Percentiles rank a stretch among this genome's conserved stretches.
phyloP scores from a whole-genome alignment of 23 red algal species.

The Cyanidioschyzon merolae region DNA sequence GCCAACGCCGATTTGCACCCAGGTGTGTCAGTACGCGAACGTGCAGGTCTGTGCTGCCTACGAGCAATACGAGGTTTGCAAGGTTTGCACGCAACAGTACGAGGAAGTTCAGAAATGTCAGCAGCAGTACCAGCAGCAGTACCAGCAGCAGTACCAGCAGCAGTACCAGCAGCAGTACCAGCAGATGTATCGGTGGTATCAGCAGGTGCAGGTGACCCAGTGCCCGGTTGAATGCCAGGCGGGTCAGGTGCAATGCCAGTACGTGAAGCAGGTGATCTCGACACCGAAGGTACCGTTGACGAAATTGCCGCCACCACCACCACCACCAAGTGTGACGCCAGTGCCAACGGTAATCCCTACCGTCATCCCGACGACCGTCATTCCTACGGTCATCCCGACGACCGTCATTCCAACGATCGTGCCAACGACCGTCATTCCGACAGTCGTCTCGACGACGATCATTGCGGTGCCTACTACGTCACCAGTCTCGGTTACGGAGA shows the following conservation, averaged over 20 bases:
- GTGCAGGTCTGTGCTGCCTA: conserved; percentile 12
- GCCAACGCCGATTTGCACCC: not conserved
- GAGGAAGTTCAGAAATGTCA: not conserved
- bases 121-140: conserved; percentile 12
- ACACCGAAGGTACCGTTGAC: not conserved
- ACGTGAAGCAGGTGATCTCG: not conserved
- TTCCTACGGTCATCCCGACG: not conserved
- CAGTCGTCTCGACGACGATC: not conserved
- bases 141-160: not conserved
- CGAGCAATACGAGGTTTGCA: conserved; percentile 11
- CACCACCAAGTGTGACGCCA: not conserved
- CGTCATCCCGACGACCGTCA: not conserved
- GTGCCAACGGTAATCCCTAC: not conserved
- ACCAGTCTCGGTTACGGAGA: not conserved
- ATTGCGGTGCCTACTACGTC: not conserved
- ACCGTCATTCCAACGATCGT: not conserved
- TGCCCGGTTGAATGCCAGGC: not conserved
- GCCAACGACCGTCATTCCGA: not conserved
- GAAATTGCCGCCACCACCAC: not conserved
- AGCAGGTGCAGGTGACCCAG: not conserved
- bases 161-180: conserved; percentile 6
- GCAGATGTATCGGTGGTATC: not conserved
- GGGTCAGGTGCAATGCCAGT: conserved; percentile 4
- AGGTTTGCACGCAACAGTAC: conserved; percentile 7
- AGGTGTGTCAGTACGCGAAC: conserved; percentile 3